Percentiles rank a stretch among this genome's conserved stretches.
These are phyloP conservation scores for Ascochyta rabiei DNA, from an alignment of 2,329 filamentous ascomycete species.

Conservation along the genomic window DNA sequence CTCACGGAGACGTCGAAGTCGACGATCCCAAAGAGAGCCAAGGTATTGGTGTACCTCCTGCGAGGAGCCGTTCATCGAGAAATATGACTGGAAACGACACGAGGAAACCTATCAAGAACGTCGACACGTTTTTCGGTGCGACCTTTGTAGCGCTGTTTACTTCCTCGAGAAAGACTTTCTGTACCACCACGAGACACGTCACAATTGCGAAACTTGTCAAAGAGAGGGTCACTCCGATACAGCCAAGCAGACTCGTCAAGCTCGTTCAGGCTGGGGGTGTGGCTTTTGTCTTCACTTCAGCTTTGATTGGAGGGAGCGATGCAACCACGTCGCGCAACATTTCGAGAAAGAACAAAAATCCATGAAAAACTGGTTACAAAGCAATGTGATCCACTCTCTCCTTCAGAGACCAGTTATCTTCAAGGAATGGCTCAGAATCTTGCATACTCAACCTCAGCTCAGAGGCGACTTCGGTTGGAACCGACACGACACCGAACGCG, in stretches of 20 bases:
- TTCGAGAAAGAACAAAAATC: conserved; percentile 61
- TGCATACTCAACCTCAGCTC: conserved; percentile 23
- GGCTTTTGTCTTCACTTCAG: conserved; percentile 70
- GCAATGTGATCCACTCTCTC: conserved; percentile 67
- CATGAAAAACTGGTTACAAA: conserved; percentile 69
- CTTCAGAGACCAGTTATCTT: conserved; percentile 66
- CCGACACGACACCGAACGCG: conserved; percentile 29
- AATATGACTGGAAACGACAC: conserved; percentile 72
- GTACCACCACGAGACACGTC: conserved; percentile 67
- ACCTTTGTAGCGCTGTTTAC: conserved; percentile 67
- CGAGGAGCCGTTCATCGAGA: conserved; percentile 67
- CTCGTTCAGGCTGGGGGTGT: conserved; percentile 68
- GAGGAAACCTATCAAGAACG: conserved; percentile 72
- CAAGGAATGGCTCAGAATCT: conserved; percentile 57
- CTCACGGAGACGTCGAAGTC: conserved; percentile 29
- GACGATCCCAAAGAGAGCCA: conserved; percentile 28
- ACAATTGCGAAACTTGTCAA: conserved; percentile 63
- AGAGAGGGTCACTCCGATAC: conserved; percentile 57
- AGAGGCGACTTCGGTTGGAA: conserved; percentile 32
- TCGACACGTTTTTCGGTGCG: conserved; percentile 67
- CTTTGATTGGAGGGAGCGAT: conserved; percentile 65
- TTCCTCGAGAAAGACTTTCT: conserved; percentile 71
- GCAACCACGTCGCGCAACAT: conserved; percentile 69
- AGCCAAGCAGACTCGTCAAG: conserved; percentile 24
- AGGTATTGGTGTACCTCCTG: conserved; percentile 51